Conservation (phyloP, 306 rosid species). For the Crataegus laevigata region DNA sequence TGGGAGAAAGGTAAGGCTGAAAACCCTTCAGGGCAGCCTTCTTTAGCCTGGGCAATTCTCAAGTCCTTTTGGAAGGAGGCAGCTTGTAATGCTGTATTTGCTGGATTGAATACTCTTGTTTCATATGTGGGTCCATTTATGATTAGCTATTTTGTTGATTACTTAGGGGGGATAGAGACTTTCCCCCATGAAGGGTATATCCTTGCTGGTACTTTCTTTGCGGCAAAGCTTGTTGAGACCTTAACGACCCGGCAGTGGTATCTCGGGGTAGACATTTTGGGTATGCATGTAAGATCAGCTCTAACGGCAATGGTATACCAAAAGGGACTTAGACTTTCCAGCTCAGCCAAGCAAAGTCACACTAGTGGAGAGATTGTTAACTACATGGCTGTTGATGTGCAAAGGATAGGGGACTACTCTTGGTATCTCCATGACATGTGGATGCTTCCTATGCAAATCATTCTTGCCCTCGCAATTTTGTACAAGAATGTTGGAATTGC, state of each 20-base stretch:
- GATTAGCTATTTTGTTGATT: constrained; percentile 96
- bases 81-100: constrained; percentile 85
- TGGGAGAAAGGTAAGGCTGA: constrained; percentile 95
- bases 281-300: constrained; percentile 96
- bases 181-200: constrained; percentile 80
- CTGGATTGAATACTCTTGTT: constrained; percentile 87
- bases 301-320: constrained; percentile 89
- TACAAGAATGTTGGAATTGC: constrained; percentile 98
- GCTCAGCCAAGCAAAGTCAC: constrained; percentile 91
- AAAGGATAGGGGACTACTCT: constrained; percentile 91
- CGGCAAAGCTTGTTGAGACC: constrained; percentile 89
- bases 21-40: constrained; percentile 45
- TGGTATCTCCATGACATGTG: constrained; percentile 98
- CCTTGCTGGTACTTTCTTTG: constrained; percentile 83
- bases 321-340: constrained; percentile 88
- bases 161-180: constrained; percentile 75
- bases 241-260: constrained; percentile 94
- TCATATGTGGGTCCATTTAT: constrained; percentile 93
- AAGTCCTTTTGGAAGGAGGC: constrained; percentile 94
- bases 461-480: constrained; percentile 86
- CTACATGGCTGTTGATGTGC: constrained; percentile 98
- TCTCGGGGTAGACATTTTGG: constrained; percentile 94
- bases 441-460: constrained; percentile 97
- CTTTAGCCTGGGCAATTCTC: constrained; percentile 89
- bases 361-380: constrained; percentile 96